Conservation (phyloP, 306 rosid genomes). For the Glycyrrhiza uralensis region DNA sequence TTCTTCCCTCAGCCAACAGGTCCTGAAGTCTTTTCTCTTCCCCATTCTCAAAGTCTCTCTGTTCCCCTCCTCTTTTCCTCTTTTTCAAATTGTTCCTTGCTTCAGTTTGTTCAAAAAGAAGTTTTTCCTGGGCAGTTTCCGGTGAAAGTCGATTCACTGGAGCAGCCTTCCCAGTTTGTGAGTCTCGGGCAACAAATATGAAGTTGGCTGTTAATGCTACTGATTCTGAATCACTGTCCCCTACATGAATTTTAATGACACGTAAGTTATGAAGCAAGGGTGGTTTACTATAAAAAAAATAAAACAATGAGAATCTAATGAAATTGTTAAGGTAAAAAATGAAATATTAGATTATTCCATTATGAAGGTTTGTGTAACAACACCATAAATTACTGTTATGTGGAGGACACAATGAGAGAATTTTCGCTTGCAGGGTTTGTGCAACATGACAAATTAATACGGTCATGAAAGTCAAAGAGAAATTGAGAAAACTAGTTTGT, state of each 20-base stretch:
- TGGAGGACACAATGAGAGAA: background rate
- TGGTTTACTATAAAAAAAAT: background rate
- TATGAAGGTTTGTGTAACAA: background rate
- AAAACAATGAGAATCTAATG: background rate
- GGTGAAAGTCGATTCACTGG: conserved; percentile 78
- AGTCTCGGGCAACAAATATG: conserved; percentile 96
- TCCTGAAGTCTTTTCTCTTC: conserved; percentile 38
- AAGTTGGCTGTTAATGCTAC: conserved; percentile 83
- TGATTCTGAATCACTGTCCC: conserved; percentile 42
- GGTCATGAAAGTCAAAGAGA: background rate
- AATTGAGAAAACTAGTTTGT: background rate
- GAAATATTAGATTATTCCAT: conserved; percentile 5
- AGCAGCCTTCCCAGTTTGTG: conserved; percentile 83
- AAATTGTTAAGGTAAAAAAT: background rate
- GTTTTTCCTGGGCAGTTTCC: conserved; percentile 65
- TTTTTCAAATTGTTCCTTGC: conserved; percentile 66
- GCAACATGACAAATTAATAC: background rate
- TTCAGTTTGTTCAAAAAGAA: conserved; percentile 74
- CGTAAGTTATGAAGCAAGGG: background rate
- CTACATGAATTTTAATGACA: conserved; percentile 26
- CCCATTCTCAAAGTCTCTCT: conserved; percentile 48
- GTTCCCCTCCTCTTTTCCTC: conserved; percentile 54
- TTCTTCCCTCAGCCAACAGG: conserved; percentile 72
- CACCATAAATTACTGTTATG: background rate
- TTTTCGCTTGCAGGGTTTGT: background rate